Conservation (phyloP, 495 filamentous ascomycete species). For the Lichenothelia convexa region DNA sequence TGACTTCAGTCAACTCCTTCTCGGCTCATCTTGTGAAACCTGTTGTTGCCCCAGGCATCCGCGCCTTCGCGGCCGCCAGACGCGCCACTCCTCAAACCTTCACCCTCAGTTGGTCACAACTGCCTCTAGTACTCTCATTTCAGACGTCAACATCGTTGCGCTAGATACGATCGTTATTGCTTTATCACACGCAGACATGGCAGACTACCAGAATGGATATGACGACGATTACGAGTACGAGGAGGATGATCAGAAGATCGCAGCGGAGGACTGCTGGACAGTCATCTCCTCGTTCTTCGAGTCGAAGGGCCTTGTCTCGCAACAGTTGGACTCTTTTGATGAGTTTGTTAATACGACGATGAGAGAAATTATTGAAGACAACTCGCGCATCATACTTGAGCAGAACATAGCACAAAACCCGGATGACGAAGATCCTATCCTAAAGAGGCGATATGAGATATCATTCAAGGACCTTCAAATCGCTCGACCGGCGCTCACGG, state of each 20-base stretch:
- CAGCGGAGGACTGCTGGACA: slow-evolving; percentile 92
- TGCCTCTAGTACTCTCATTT: no score
- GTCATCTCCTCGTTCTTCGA: slow-evolving; percentile 89
- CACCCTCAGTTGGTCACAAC: no score
- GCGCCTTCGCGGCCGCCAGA: no score
- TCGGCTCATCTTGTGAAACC: no score
- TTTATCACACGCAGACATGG: no score
- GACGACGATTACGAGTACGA: slow-evolving; percentile 40
- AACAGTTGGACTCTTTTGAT: slow-evolving; percentile 98
- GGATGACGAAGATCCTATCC: slow-evolving; percentile 59
- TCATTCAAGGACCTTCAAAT: slow-evolving; percentile 40
- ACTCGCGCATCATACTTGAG: slow-evolving; percentile 42
- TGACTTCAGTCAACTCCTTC: no score
- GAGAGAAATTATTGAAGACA: slow-evolving; percentile 87
- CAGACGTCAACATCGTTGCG: no score
- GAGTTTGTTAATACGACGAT: slow-evolving; percentile 89
- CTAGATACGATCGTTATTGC: no score
- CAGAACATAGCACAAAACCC: slow-evolving; percentile 67
- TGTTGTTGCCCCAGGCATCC: no score
- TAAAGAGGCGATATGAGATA: slow-evolving; percentile 44
- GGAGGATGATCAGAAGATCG: slow-evolving; percentile 54
- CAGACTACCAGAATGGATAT: slow-evolving; percentile 32
- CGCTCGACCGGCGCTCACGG: no score
- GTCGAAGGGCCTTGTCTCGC: slow-evolving; percentile 89
- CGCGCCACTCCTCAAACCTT: no score